phyloP scores from a whole-genome alignment of 2,329 filamentous ascomycete genomes.

The Apiospora pterosperma region DNA sequence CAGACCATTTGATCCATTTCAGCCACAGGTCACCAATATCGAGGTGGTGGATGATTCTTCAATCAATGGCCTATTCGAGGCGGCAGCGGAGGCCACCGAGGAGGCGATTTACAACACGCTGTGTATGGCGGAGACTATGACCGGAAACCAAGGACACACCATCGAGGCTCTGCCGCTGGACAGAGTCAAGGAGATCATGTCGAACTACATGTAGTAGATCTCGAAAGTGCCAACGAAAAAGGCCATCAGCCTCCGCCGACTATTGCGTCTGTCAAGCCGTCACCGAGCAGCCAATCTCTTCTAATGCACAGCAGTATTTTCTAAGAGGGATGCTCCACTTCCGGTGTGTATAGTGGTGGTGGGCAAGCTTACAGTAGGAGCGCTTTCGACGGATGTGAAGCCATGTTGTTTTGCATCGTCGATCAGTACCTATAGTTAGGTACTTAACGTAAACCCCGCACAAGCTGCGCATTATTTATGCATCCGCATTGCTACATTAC shows the following conservation, averaged over 20 bases:
- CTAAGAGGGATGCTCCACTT: too few relatives aligned
- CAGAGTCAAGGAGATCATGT: slow-evolving; percentile 42
- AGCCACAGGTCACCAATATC: slow-evolving; percentile 32
- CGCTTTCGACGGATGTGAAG: too few relatives aligned
- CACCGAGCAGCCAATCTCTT: too few relatives aligned
- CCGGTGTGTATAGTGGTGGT: too few relatives aligned
- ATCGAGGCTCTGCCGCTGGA: slow-evolving; percentile 49
- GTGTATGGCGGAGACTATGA: slow-evolving; percentile 58
- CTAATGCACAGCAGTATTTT: too few relatives aligned
- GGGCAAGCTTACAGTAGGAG: too few relatives aligned
- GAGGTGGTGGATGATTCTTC: slow-evolving; percentile 54
- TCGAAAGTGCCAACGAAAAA: too few relatives aligned
- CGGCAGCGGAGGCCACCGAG: slow-evolving; percentile 59
- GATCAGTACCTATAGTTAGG: too few relatives aligned
- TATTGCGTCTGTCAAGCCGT: too few relatives aligned
- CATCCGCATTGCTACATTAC: neutral
- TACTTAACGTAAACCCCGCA: too few relatives aligned
- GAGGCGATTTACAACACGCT: slow-evolving; percentile 65
- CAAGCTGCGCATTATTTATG: neutral
- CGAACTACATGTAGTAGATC: slow-evolving; percentile 25
- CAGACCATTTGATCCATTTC: slow-evolving; percentile 37
- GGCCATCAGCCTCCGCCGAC: too few relatives aligned
- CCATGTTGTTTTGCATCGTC: too few relatives aligned
- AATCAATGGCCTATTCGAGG: slow-evolving; percentile 60
- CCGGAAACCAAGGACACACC: slow-evolving; percentile 45